A percentile compares a stretch with the other conserved stretches of the same genome.
Evolutionary conservation across 768 basidiomycete species (phyloP).

Genomic region (Panaeolus cyanescens): DNA sequence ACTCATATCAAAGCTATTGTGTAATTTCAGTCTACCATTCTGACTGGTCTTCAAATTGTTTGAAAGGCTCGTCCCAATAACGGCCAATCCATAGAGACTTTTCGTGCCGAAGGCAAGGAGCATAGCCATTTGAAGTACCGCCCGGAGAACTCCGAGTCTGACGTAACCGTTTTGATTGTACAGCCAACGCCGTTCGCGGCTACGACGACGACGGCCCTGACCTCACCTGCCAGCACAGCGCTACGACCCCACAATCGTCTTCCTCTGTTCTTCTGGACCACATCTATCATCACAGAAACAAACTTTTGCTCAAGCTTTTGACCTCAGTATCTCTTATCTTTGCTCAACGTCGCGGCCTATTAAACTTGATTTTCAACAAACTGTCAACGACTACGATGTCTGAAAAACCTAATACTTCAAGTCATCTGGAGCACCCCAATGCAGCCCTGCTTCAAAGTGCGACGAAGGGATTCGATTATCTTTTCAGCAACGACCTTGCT

Average conservation of each 20-base stretch:
- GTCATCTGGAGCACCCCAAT: slow-evolving; percentile 22
- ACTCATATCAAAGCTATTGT: too few species aligned
- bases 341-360: too few species aligned
- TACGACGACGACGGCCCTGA: slow-evolving; percentile 7
- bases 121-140: too few species aligned
- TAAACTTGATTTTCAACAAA: background rate
- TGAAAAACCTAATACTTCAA: background rate
- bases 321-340: background rate
- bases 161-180: background rate
- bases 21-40: too few species aligned
- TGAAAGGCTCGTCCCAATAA: too few species aligned
- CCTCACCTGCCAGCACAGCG: slow-evolving; percentile 3
- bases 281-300: background rate
- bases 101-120: too few species aligned
- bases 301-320: background rate
- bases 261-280: background rate
- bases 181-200: background rate
- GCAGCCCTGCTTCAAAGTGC: slow-evolving; percentile 36
- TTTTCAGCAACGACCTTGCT: slow-evolving; percentile 69
- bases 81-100: too few species aligned
- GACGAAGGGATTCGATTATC: slow-evolving; percentile 59
- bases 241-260: background rate
- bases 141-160: too few species aligned
- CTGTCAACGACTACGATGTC: background rate
- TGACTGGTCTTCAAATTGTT: too few species aligned